Conservation (phyloP, 2,329 filamentous ascomycete species). For the Monosporascus sp. region DNA sequence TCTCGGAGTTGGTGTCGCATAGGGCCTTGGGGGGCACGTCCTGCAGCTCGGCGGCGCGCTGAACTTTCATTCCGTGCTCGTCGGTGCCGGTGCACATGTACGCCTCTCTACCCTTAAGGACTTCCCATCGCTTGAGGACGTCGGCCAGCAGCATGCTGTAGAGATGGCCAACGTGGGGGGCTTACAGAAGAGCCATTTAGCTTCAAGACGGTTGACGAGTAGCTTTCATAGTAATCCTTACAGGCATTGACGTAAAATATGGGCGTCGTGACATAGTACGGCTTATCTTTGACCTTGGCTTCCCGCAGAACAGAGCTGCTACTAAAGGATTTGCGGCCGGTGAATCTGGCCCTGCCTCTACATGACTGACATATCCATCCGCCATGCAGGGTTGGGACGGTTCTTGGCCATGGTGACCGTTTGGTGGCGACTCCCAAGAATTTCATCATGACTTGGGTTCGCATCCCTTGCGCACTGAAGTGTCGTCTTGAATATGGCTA, state of each 20-base stretch:
- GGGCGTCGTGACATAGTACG: conserved; percentile 91
- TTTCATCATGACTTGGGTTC: conserved; percentile 13
- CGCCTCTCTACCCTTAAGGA: conserved; percentile 65
- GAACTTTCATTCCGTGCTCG: conserved; percentile 97
- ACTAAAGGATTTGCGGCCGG: conserved; percentile 16
- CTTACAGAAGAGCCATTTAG: conserved; percentile 38
- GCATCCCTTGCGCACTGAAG: background rate
- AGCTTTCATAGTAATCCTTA: conserved; percentile 32
- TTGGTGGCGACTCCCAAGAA: conserved; percentile 12
- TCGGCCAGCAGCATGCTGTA: conserved; percentile 91
- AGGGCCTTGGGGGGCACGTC: conserved; percentile 73
- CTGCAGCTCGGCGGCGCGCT: conserved; percentile 72
- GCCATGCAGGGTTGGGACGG: conserved; percentile 7
- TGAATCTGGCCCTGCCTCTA: conserved; percentile 4
- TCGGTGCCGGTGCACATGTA: conserved; percentile 88
- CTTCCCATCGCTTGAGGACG: conserved; percentile 86
- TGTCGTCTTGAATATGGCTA: background rate
- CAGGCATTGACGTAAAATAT: conserved; percentile 99
- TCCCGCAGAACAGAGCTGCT: conserved; percentile 8
- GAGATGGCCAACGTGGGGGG: conserved; percentile 90
- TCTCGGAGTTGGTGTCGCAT: conserved; percentile 77
- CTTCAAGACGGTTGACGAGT: background rate
- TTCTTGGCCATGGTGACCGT: conserved; percentile 11
- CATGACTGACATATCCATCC: conserved; percentile 24
- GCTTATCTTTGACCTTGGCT: conserved; percentile 48